Conservation (phyloP, 495 filamentous ascomycete genomes). For the Neurospora tetraspora region DNA sequence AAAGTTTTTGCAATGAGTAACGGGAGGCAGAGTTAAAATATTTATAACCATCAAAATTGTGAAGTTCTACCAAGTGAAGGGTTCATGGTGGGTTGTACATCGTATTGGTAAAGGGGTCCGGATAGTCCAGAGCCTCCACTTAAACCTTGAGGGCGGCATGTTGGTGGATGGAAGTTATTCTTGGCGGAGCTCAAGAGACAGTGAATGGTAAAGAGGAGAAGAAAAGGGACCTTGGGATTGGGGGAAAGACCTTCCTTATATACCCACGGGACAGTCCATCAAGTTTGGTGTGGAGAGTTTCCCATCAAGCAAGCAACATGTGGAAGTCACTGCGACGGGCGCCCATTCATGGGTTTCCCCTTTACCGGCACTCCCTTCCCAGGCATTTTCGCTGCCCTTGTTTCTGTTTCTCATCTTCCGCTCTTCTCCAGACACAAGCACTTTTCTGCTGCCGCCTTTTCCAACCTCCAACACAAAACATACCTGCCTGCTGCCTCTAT, state of each 20-base stretch:
- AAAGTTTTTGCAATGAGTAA: neutral
- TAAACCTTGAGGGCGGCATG: neutral
- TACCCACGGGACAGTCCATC: neutral
- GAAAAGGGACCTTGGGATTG: neutral
- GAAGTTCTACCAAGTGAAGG: neutral
- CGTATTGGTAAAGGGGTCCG: neutral
- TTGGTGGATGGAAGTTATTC: neutral
- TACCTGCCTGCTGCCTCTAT: neutral
- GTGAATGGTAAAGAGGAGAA: neutral
- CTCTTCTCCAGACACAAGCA: too few relatives aligned
- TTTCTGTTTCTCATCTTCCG: too few relatives aligned
- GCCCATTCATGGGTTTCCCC: too few relatives aligned
- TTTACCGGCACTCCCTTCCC: too few relatives aligned
- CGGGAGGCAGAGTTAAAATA: neutral
- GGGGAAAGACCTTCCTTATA: neutral
- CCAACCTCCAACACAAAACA: neutral
- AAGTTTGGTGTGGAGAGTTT: neutral
- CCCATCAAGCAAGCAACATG: neutral
- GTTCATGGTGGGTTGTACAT: neutral
- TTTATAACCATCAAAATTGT: neutral
- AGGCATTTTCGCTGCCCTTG: too few relatives aligned
- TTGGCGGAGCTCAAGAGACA: neutral
- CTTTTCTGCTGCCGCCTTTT: too few relatives aligned
- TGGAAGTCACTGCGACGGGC: neutral
- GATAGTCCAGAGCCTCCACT: neutral